Evolutionary conservation across 768 basidiomycete genomes (phyloP).

Genomic region (Nevesoporus exiguus): DNA sequence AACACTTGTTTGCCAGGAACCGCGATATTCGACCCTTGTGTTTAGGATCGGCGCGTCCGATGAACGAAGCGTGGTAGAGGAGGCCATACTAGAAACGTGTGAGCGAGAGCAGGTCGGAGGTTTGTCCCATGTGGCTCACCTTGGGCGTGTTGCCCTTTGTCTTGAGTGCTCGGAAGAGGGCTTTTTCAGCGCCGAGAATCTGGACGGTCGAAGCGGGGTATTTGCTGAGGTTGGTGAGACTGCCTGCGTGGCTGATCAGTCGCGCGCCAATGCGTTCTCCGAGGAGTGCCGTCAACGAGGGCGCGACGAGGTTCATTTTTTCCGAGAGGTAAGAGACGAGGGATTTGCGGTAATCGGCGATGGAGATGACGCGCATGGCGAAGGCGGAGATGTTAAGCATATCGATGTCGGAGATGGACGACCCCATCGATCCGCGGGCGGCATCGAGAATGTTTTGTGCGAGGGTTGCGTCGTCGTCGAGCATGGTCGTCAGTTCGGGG

Average conservation of each 20-base stretch:
- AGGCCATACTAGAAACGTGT: constrained; percentile 75
- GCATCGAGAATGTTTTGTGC: constrained; percentile 96
- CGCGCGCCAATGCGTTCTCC: constrained; percentile 92
- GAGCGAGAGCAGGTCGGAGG: not conserved
- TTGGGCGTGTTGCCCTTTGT: constrained; percentile 99
- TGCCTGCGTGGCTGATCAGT: constrained; percentile 93
- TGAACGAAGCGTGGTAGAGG: constrained; percentile 96
- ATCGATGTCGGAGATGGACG: constrained; percentile 86
- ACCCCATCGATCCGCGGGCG: constrained; percentile 91
- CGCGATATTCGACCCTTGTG: constrained; percentile 97
- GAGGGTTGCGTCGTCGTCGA: constrained; percentile 80
- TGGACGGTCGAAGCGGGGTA: constrained; percentile 98
- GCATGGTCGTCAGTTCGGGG: constrained; percentile 68
- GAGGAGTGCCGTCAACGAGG: constrained; percentile 84
- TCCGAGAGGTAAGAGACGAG: constrained; percentile 84
- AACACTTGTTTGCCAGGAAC: constrained; percentile 99
- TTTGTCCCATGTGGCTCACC: constrained; percentile 40
- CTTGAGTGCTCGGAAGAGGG: constrained; percentile 94
- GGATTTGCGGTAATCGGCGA: constrained; percentile 91
- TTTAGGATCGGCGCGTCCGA: constrained; percentile 90
- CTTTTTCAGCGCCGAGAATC: constrained; percentile 97
- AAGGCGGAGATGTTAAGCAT: constrained; percentile 95
- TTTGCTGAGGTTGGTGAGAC: constrained; percentile 94
- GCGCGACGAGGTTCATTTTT: constrained; percentile 98
- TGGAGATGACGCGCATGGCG: constrained; percentile 83